Conservation (phyloP, 176 grass and related monocot genomes). For the Pharus latifolius region DNA sequence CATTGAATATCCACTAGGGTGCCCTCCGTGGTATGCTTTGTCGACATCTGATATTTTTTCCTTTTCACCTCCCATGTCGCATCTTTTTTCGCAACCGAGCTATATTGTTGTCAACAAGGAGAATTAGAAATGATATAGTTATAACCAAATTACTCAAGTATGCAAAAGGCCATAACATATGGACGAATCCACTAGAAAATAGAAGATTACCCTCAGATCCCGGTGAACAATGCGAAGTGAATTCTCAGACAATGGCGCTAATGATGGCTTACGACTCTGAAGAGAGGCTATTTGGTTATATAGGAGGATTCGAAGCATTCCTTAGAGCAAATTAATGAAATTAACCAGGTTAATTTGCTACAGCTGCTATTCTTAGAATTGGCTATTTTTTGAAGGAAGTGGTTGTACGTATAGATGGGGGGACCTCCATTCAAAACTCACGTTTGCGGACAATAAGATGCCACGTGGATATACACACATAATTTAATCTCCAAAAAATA, state of each 20-base stretch:
- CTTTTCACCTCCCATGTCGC: constrained; percentile 53
- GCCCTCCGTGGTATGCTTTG: constrained; percentile 28
- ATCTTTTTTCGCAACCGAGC: not conserved
- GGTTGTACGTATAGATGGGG: constrained; percentile 18
- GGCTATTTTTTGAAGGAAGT: not conserved
- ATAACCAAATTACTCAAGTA: not conserved
- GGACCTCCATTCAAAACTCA: not conserved
- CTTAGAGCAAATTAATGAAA: not conserved
- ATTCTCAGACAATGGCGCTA: not conserved
- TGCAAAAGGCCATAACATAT: not conserved
- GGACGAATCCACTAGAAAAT: not conserved
- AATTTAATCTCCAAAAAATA: too few relatives aligned
- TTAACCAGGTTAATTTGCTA: not conserved
- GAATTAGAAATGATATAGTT: not conserved
- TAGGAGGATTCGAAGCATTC: not conserved
- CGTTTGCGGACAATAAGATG: too few relatives aligned
- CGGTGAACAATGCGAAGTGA: not conserved
- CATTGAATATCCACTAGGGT: constrained; percentile 25
- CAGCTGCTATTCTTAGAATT: constrained; percentile 10
- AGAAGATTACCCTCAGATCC: not conserved
- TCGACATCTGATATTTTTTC: constrained; percentile 23
- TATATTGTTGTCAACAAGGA: not conserved
- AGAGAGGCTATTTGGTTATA: not conserved
- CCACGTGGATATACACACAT: too few relatives aligned
- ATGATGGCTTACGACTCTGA: not conserved